Percentiles rank a stretch among this genome's conserved stretches.
Evolutionary conservation across 352 stramenopile genomes (phyloP).

Genomic region (Thraustotheca clavata): DNA sequence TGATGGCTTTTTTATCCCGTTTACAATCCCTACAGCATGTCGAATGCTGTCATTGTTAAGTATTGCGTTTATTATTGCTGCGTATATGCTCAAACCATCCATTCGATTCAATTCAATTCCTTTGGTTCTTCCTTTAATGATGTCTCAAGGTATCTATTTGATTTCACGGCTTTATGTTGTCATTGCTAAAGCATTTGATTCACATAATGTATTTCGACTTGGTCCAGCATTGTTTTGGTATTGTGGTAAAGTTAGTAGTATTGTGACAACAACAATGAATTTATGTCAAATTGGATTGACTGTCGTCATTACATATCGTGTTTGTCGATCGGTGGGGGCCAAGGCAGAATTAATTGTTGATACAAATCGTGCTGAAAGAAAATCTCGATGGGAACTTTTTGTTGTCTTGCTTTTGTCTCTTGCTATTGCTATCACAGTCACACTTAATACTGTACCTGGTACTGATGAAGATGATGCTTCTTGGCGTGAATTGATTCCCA

Average conservation of each 20-base stretch:
- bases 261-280: slow-evolving; percentile 16
- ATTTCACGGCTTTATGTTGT: slow-evolving; percentile 1
- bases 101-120: slow-evolving; percentile 16
- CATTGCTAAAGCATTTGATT: neutral
- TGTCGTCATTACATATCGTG: slow-evolving; percentile 4
- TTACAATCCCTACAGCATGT: slow-evolving; percentile 14
- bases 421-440: neutral
- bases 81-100: neutral
- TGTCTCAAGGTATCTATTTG: slow-evolving; percentile 7
- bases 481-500: neutral
- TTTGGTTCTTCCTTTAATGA: slow-evolving; percentile 8
- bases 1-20: neutral
- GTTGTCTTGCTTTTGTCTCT: neutral
- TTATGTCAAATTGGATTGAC: neutral
- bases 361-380: neutral
- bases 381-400: neutral
- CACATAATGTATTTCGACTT: neutral
- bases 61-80: neutral
- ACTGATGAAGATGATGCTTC: neutral
- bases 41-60: slow-evolving; percentile 12
- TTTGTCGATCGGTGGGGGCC: neutral
- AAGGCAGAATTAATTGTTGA: neutral
- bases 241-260: slow-evolving; percentile 12
- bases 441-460: neutral
- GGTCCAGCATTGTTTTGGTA: neutral